Percentiles rank a stretch among this genome's conserved stretches.
These are phyloP conservation scores for Dioszegia hungarica DNA, from an alignment of 768 basidiomycete species.

Conservation along the genomic window DNA sequence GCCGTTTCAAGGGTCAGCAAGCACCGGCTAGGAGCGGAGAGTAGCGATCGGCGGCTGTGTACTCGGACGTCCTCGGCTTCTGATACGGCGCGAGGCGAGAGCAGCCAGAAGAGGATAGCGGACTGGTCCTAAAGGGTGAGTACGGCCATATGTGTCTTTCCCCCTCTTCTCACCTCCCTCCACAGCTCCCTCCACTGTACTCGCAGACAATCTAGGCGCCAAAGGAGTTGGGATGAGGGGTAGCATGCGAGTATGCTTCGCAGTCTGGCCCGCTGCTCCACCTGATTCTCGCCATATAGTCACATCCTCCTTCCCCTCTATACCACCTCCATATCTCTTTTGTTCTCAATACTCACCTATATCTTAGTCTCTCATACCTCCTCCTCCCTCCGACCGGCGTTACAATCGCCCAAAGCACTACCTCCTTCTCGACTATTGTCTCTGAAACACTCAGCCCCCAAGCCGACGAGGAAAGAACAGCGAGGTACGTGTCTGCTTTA, in stretches of 20 bases:
- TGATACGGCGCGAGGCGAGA: background rate
- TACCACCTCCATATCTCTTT: background rate
- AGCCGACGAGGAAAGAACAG: background rate
- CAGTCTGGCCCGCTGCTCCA: constrained; percentile 1
- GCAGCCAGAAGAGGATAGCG: background rate
- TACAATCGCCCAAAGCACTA: constrained; percentile 1
- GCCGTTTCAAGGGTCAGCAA: background rate
- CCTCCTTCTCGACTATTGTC: background rate
- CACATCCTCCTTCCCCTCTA: background rate
- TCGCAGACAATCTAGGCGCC: background rate
- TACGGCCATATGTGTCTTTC: background rate
- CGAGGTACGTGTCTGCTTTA: background rate
- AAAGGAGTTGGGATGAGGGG: constrained; percentile 3
- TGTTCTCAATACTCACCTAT: background rate
- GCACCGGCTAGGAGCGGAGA: background rate
- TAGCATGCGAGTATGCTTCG: background rate
- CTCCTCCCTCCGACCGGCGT: background rate
- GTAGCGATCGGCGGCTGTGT: background rate
- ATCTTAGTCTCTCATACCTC: constrained; percentile 1
- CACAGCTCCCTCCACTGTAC: background rate
- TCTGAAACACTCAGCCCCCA: background rate
- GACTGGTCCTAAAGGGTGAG: background rate
- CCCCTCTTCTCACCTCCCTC: background rate
- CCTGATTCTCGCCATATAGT: background rate
- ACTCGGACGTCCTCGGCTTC: background rate